Conservation (phyloP, 495 filamentous ascomycete species). For the Pyrenopolyporus hunteri region DNA sequence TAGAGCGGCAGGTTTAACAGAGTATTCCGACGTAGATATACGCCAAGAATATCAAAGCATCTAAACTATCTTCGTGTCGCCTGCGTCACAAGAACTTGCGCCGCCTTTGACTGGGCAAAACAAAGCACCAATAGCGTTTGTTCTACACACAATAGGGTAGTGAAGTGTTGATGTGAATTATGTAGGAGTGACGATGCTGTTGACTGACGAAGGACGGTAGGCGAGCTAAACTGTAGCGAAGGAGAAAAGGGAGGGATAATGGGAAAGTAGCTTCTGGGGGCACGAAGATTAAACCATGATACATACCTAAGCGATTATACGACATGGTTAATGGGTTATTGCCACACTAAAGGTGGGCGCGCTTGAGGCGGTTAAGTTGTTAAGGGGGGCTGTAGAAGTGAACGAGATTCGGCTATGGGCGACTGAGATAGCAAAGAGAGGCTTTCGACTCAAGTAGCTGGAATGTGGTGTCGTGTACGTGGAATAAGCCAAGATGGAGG, state of each 20-base stretch:
- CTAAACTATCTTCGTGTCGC: slow-evolving; percentile 19
- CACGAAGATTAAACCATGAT: slow-evolving; percentile 27
- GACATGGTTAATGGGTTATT: slow-evolving; percentile 54
- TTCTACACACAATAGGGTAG: slow-evolving; percentile 13
- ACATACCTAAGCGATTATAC: slow-evolving; percentile 77
- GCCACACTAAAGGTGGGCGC: slow-evolving; percentile 25
- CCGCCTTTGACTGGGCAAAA: slow-evolving; percentile 15
- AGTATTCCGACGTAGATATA: too few species aligned
- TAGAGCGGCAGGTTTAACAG: slow-evolving; percentile 10
- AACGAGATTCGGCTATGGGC: slow-evolving; percentile 22
- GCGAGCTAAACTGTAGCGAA: slow-evolving; percentile 22
- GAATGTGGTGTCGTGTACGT: slow-evolving; percentile 14
- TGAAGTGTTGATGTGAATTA: slow-evolving; percentile 10
- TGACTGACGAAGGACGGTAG: slow-evolving; percentile 24
- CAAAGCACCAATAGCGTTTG: slow-evolving; percentile 17
- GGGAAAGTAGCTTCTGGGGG: not conserved
- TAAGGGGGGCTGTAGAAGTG: slow-evolving; percentile 16
- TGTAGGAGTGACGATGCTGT: slow-evolving; percentile 18
- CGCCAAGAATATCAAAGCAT: too few species aligned
- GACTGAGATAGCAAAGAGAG: slow-evolving; percentile 27
- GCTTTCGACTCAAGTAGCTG: slow-evolving; percentile 11
- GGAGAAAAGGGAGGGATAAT: slow-evolving; percentile 13
- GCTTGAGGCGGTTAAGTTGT: slow-evolving; percentile 28
- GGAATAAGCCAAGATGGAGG: slow-evolving; percentile 15
- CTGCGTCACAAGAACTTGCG: slow-evolving; percentile 44